Conservation (phyloP, 129 eudicot species). For the Artemisia annua region DNA sequence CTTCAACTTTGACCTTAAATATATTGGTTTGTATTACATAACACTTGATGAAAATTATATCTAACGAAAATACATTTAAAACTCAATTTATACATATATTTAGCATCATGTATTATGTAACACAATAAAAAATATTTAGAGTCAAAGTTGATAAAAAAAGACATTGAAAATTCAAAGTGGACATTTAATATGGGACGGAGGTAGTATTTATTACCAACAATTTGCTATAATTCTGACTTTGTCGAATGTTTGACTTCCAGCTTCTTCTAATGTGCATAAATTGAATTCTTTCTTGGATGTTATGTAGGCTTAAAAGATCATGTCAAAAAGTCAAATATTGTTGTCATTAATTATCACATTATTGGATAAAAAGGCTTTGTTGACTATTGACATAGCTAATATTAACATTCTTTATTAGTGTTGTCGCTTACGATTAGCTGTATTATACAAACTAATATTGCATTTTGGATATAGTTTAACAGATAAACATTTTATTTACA, state of each 20-base stretch:
- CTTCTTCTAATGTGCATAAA: constrained; percentile 16
- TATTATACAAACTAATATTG: constrained; percentile 2
- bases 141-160: no score
- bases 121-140: no score
- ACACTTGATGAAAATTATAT: no score
- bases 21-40: no score
- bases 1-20: no score
- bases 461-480: neutral
- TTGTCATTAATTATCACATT: constrained; percentile 18
- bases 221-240: constrained; percentile 23
- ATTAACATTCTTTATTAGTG: neutral
- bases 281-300: constrained; percentile 35
- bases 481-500: neutral
- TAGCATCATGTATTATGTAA: no score
- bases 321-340: constrained; percentile 23
- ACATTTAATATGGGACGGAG: no score
- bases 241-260: constrained; percentile 29
- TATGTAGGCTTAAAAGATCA: constrained; percentile 10
- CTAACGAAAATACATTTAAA: no score
- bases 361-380: constrained; percentile 25
- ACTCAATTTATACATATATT: no score
- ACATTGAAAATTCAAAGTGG: no score
- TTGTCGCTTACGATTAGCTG: neutral
- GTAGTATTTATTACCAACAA: constrained; percentile 20
- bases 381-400: constrained; percentile 25